phyloP scores from a whole-genome alignment of 768 basidiomycete species.

The Strobilomyces dryophilus region DNA sequence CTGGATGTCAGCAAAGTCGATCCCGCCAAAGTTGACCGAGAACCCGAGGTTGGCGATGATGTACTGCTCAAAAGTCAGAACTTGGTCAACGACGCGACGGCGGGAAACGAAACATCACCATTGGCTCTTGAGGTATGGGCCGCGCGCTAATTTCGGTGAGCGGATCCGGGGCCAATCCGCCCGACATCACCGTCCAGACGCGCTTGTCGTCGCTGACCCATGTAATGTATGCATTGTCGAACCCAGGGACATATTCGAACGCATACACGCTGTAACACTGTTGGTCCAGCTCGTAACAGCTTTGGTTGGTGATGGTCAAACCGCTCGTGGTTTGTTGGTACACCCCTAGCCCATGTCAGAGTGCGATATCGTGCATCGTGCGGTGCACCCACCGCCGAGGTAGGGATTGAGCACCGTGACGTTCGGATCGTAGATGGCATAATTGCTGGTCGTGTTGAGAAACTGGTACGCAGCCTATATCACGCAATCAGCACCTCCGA shows the following conservation, averaged over 20 bases:
- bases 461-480: slow-evolving; percentile 42
- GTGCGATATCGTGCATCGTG: background rate
- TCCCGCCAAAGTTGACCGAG: slow-evolving; percentile 61
- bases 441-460: slow-evolving; percentile 33
- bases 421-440: slow-evolving; percentile 34
- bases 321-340: slow-evolving; percentile 40
- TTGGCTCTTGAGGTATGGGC: slow-evolving; percentile 67
- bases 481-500: slow-evolving; percentile 1
- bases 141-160: slow-evolving; percentile 50
- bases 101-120: slow-evolving; percentile 36
- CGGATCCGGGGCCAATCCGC: slow-evolving; percentile 48
- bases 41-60: slow-evolving; percentile 71
- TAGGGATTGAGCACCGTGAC: slow-evolving; percentile 39
- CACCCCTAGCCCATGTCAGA: slow-evolving; percentile 22
- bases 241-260: slow-evolving; percentile 50
- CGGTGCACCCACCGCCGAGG: slow-evolving; percentile 35
- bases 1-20: slow-evolving; percentile 53
- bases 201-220: slow-evolving; percentile 59
- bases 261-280: slow-evolving; percentile 48
- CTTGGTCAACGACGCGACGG: too few relatives aligned
- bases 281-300: slow-evolving; percentile 40
- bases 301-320: slow-evolving; percentile 35
- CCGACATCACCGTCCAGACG: slow-evolving; percentile 53
- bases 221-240: slow-evolving; percentile 56
- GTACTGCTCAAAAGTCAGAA: slow-evolving; percentile 42